phyloP scores from a whole-genome alignment of 257 asterid species.

The Lycium barbarum region DNA sequence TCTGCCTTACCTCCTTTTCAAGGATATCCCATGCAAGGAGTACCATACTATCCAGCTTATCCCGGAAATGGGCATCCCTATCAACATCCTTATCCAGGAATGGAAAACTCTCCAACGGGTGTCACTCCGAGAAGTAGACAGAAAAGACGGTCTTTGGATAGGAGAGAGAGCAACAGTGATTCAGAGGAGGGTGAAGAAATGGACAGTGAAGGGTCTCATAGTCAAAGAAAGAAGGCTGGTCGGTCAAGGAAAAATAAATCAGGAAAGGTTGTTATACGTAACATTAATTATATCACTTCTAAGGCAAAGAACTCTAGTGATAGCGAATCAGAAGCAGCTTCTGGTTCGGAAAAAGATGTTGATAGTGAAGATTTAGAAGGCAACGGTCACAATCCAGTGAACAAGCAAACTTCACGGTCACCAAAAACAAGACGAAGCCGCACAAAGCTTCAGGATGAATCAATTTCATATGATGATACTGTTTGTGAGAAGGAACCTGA shows the following conservation, averaged over 20 bases:
- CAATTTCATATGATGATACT: constrained; percentile 44
- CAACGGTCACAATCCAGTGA: constrained; percentile 41
- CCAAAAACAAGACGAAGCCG: constrained; percentile 56
- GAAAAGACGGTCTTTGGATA: constrained; percentile 58
- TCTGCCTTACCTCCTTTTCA: constrained; percentile 72
- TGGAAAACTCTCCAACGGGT: constrained; percentile 58
- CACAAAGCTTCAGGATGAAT: constrained; percentile 46
- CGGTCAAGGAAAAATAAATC: constrained; percentile 47
- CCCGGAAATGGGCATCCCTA: constrained; percentile 64
- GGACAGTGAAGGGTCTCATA: constrained; percentile 55
- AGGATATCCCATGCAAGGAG: constrained; percentile 87
- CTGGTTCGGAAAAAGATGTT: constrained; percentile 49
- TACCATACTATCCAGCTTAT: constrained; percentile 83
- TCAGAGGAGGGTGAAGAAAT: constrained; percentile 51
- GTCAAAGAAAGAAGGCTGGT: constrained; percentile 52
- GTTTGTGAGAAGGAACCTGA: constrained; percentile 59
- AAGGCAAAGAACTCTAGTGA: constrained; percentile 37
- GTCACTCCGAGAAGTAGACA: constrained; percentile 50
- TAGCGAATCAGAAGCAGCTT: constrained; percentile 41
- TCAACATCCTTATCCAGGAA: constrained; percentile 67
- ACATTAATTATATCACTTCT: constrained; percentile 54
- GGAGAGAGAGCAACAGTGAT: constrained; percentile 52
- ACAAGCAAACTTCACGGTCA: constrained; percentile 47
- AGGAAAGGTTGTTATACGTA: constrained; percentile 54
- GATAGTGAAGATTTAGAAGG: constrained; percentile 51